Evolutionary conservation across 1,284 basidiomycete genomes (phyloP).

Genomic region (Apiotrichum siamense): DNA sequence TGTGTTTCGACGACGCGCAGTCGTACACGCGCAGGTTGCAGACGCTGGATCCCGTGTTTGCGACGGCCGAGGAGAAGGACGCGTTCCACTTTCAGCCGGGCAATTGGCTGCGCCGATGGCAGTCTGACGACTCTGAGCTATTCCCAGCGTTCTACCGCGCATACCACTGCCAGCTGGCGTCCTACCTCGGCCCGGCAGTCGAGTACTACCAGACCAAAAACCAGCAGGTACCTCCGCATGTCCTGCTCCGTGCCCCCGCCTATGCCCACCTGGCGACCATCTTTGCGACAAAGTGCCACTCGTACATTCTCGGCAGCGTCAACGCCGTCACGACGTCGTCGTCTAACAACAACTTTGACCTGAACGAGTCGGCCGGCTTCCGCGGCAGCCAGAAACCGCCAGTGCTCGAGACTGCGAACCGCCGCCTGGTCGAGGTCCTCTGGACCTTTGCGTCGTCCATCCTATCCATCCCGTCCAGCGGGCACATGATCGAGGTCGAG

Average conservation of each 20-base stretch:
- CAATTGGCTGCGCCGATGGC: slow-evolving; percentile 49
- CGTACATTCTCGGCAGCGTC: slow-evolving; percentile 49
- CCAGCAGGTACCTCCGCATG: slow-evolving; percentile 35
- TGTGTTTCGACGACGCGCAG: slow-evolving; percentile 43
- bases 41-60: slow-evolving; percentile 30
- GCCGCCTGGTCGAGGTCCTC: slow-evolving; percentile 49
- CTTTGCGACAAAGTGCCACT: slow-evolving; percentile 48
- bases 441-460: slow-evolving; percentile 45
- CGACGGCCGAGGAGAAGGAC: slow-evolving; percentile 38
- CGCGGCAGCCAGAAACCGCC: slow-evolving; percentile 50
- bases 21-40: slow-evolving; percentile 41
- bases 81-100: slow-evolving; percentile 48
- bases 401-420: slow-evolving; percentile 51
- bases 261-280: slow-evolving; percentile 49
- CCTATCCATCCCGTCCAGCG: slow-evolving; percentile 29
- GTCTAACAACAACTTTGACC: slow-evolving; percentile 46
- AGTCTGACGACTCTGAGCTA: slow-evolving; percentile 52
- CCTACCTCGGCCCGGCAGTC: slow-evolving; percentile 44
- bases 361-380: slow-evolving; percentile 51
- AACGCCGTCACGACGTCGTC: slow-evolving; percentile 49
- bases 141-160: slow-evolving; percentile 53
- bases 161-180: slow-evolving; percentile 51
- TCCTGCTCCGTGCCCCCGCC: slow-evolving; percentile 49
- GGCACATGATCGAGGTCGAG: slow-evolving; percentile 39
- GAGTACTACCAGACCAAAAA: slow-evolving; percentile 35